Evolutionary conservation across 768 basidiomycete genomes (phyloP), one percentile per base, ranked within the genome.

Genomic region (Boletus patriciae): DNA sequence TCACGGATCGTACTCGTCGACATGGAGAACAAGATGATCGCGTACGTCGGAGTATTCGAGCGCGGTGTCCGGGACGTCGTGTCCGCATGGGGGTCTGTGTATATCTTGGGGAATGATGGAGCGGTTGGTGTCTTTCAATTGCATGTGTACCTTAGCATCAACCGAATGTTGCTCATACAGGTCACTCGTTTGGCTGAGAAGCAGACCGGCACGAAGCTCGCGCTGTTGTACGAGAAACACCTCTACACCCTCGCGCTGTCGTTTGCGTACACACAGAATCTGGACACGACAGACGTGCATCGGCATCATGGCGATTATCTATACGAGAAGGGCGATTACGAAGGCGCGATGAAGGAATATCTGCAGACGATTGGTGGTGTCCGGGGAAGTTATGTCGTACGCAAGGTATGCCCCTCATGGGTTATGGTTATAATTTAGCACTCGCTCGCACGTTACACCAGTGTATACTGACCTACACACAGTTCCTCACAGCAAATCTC

Each of bases 401-500:
- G 97, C 63, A 99, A 98, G 82, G 96, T 94, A 65, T 51, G 71
- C 40, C 10, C 9, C 8, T 52, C 37, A 10, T 23, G 21, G 29
- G 9, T 40, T 9, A 6, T 11, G 7, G 8, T 38, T n/a, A 12
- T 25, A 29, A 15, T 18, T 54, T 18, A 21, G 19, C 21, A n/a
- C 15, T 38, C 18, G 44, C n/a, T 36, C 40, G 41, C 43, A 29
- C 36, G 21, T 46, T 7, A 2, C 27, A 13, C 12, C 6, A 25
- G 41, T 46, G 55, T 43, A 42, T 46, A 40, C 46, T 68, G 15
- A 64, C 46, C 49, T 40, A 8, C 2, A 3, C 1, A 18, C 56
- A 98, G 95, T 98, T 94, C 74, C 84, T 99, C 37, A 97, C 97
- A 62, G 94, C 96, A 0, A 97, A 98, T 67, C 80, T 95, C 3